These are phyloP conservation scores for Wickerhamomyces ciferrii DNA, from an alignment of 805 yeast species.

Conservation along the genomic window DNA sequence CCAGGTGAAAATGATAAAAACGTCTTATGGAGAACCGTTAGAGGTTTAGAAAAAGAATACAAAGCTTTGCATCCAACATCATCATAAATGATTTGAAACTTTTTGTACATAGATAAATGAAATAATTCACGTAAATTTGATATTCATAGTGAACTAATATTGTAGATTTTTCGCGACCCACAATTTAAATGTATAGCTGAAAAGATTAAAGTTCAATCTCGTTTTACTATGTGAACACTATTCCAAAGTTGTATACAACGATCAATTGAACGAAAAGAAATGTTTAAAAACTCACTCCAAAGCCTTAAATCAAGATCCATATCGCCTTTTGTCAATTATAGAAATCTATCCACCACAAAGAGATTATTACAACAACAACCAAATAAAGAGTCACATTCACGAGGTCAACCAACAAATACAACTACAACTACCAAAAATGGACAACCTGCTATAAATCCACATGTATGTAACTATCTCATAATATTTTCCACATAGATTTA, in stretches of 20 bases:
- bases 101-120: neutral
- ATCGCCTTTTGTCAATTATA: neutral
- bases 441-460: neutral
- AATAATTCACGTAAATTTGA: neutral
- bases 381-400: neutral
- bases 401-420: neutral
- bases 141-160: neutral
- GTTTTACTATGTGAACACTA: too few relatives aligned
- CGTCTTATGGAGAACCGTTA: constrained; percentile 61
- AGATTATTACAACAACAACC: neutral
- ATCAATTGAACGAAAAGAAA: neutral
- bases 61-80: constrained; percentile 9
- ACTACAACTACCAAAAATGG: neutral
- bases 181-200: too few relatives aligned
- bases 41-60: constrained; percentile 49
- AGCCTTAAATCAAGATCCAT: neutral
- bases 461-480: neutral
- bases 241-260: too few relatives aligned
- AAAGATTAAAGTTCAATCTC: too few relatives aligned
- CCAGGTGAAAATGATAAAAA: constrained; percentile 63
- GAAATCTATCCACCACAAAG: neutral
- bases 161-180: neutral
- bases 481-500: neutral
- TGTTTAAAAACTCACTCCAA: neutral
- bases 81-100: neutral